phyloP scores from a whole-genome alignment of 352 stramenopile genomes.

The Phytophthora pinifolia region DNA sequence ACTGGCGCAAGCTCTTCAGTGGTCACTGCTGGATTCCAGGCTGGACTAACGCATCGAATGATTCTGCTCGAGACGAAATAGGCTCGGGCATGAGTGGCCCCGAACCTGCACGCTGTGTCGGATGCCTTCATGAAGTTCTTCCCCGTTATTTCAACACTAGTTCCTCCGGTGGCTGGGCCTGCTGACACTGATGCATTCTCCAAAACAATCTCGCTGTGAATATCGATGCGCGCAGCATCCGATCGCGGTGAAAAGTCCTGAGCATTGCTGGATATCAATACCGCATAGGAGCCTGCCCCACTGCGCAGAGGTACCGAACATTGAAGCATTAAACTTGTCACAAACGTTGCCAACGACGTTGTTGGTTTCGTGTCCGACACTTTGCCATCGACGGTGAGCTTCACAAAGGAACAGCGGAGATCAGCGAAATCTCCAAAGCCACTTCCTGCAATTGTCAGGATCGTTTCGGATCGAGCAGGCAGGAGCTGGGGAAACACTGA shows the following conservation, averaged over 20 bases:
- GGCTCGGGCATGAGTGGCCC: conserved; percentile 9
- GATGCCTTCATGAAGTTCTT: conserved; percentile 21
- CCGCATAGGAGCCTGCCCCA: conserved; percentile 10
- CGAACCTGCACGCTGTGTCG: conserved; percentile 36
- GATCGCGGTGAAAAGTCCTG: conserved; percentile 22
- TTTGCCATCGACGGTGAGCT: background rate
- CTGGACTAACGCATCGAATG: conserved; percentile 37
- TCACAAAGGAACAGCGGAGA: conserved; percentile 24
- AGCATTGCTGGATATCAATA: conserved; percentile 39
- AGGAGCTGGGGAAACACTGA: conserved; percentile 24
- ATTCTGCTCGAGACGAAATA: conserved; percentile 20
- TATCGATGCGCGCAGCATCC: background rate
- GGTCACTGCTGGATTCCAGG: conserved; percentile 22
- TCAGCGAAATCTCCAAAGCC: conserved; percentile 22
- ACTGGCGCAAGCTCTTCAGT: conserved; percentile 12
- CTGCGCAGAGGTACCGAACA: conserved; percentile 22
- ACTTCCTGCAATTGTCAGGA: conserved; percentile 26
- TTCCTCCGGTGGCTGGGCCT: conserved; percentile 34
- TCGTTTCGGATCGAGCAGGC: conserved; percentile 11
- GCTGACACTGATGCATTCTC: conserved; percentile 13
- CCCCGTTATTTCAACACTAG: conserved; percentile 28
- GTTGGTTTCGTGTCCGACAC: background rate
- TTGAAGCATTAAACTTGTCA: conserved; percentile 31
- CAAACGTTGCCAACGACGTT: conserved; percentile 18
- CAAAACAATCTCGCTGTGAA: conserved; percentile 23